Conservation (phyloP, 176 grass and related monocot species). For the Hsuehochloa calcarea region DNA sequence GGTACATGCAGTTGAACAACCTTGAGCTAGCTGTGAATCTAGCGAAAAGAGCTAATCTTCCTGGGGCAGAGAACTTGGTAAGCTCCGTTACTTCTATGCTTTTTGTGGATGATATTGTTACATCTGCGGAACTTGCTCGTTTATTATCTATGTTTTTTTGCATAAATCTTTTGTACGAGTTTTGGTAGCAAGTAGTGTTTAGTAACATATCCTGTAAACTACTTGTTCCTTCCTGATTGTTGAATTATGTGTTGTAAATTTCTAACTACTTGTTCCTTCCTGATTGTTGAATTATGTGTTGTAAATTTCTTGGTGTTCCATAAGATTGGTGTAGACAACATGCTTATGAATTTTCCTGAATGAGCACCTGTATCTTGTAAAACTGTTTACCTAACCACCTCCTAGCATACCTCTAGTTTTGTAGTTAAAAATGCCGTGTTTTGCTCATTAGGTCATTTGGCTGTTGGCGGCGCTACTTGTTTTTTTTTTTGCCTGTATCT, state of each 20-base stretch:
- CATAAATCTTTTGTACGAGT: background rate
- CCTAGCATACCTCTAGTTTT: background rate
- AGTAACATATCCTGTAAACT: background rate
- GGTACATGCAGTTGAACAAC: slow-evolving; percentile 77
- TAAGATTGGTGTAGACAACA: background rate
- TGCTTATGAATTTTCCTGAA: background rate
- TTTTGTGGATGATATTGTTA: slow-evolving; percentile 12
- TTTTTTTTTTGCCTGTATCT: background rate
- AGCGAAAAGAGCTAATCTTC: slow-evolving; percentile 97
- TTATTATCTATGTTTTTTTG: background rate
- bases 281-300: background rate
- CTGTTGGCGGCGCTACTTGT: background rate
- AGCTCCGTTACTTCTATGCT: background rate
- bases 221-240: background rate
- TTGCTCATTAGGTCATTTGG: background rate
- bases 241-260: background rate
- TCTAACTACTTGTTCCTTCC: background rate
- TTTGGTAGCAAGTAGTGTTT: background rate
- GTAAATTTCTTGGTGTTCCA: background rate
- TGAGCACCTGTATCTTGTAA: background rate
- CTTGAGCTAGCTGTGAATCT: slow-evolving; percentile 99
- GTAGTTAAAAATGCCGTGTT: background rate
- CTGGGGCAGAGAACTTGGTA: slow-evolving; percentile 97
- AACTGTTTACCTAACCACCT: background rate
- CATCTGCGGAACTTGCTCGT: background rate